Evolutionary conservation across 2,329 filamentous ascomycete genomes (phyloP), one percentile per base, ranked within the genome.

Genomic region (Pseudogymnoascus sp.): DNA sequence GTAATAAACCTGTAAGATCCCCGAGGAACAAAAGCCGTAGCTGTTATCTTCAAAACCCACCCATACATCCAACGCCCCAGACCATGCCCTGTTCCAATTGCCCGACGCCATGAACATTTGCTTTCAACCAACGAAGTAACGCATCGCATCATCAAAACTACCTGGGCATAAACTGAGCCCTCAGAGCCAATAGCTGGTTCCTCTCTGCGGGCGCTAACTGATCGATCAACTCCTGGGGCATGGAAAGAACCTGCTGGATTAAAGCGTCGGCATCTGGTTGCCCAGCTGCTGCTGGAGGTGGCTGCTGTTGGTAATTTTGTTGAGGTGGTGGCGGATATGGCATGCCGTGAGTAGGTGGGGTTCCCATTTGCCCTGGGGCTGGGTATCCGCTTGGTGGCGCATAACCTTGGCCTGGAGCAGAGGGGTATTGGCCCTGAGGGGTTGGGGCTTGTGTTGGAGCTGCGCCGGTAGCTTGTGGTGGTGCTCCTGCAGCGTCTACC

Each of bases 141-240:
- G 28, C n/a, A 33, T 22, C 20, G 47, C n/a, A 33, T 25, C 8
- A 53, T 47, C 18, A 20, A 43, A 7, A 18, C 47, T 53, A 53
- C 47, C 47, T 18, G 2, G 47, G 57, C 63, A 78, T 77, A 67
- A 90, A 80, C 61, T 82, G 80, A 65, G 87, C 85, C 60, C 91
- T 81, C 61, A 97, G 77, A 37, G 86, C 80, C 77, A 96, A 82
- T 61, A 97, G 87, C 73, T 97, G 91, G 63, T 83, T 82, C 60
- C 88, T 81, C 69, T 94, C 87, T 18, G 83, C 82, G 37, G 90
- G 88, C 5, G 88, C 85, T 57, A 97, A 77, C 69, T 85, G 82
- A 71, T 93, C 88, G 67, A 97, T 91, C 61, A 90, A 84, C 62
- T 89, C 82, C 69, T 90, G 88, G 2, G 91, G 84, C 77, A 97